A percentile compares a stretch with the other conserved stretches of the same genome.
phyloP scores from a whole-genome alignment of 2,329 filamentous ascomycete species.

The Zasmidium citrigriseum region DNA sequence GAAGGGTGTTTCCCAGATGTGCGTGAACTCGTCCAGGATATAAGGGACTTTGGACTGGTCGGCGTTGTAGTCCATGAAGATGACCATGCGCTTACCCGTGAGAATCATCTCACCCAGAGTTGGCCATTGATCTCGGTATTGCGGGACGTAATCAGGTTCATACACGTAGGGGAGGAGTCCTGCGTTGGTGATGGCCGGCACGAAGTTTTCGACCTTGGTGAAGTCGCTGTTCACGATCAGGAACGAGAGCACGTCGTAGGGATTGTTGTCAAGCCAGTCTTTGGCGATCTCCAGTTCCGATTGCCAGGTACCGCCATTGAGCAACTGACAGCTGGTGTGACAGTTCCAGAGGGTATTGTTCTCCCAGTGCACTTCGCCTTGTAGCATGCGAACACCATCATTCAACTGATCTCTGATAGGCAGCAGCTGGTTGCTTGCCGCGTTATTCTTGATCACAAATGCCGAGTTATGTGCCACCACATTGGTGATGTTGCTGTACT shows the following conservation, averaged over 20 bases:
- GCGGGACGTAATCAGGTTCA: slow-evolving; percentile 68
- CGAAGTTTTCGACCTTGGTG: slow-evolving; percentile 65
- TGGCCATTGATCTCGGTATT: slow-evolving; percentile 77
- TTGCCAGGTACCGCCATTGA: slow-evolving; percentile 77
- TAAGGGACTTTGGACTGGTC: slow-evolving; percentile 78
- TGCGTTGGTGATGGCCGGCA: slow-evolving; percentile 66
- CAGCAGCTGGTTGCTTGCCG: slow-evolving; percentile 73
- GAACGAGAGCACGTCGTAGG: slow-evolving; percentile 85
- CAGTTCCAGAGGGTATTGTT: slow-evolving; percentile 72
- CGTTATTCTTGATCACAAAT: slow-evolving; percentile 69
- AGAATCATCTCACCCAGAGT: slow-evolving; percentile 77
- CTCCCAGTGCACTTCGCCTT: slow-evolving; percentile 58
- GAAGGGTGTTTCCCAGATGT: slow-evolving; percentile 91
- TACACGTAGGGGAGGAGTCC: slow-evolving; percentile 76
- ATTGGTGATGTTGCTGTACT: slow-evolving; percentile 79
- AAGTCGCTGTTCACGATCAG: slow-evolving; percentile 83
- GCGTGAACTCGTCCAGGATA: slow-evolving; percentile 82
- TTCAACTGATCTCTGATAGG: slow-evolving; percentile 71
- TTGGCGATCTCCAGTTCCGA: slow-evolving; percentile 69
- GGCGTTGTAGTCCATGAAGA: slow-evolving; percentile 84
- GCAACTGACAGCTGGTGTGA: slow-evolving; percentile 78
- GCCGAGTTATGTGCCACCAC: slow-evolving; percentile 81
- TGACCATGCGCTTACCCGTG: slow-evolving; percentile 64
- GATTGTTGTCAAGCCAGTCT: slow-evolving; percentile 72
- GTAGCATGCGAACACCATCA: slow-evolving; percentile 69